A percentile compares a stretch with the other conserved stretches of the same genome.
These are phyloP conservation scores for Coffea eugenioides DNA, from an alignment of 257 asterid species.

Conservation along the genomic window DNA sequence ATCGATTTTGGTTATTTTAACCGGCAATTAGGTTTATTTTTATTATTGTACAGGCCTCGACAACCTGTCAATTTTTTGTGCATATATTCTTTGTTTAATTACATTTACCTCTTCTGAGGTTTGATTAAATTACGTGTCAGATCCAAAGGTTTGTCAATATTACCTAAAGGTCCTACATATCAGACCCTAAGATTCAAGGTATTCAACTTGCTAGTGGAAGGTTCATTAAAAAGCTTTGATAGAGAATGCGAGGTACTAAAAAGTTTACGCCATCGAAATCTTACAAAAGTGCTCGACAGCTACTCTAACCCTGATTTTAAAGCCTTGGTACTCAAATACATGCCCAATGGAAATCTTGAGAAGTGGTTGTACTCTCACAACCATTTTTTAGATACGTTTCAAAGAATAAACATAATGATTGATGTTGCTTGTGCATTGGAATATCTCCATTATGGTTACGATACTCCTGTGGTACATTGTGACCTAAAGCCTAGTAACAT, in stretches of 20 bases:
- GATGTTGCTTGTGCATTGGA: slow-evolving; percentile 35
- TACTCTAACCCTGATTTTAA: slow-evolving; percentile 33
- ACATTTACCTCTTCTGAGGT: too few relatives aligned
- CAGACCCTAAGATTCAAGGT: slow-evolving; percentile 18
- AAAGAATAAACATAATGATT: slow-evolving; percentile 30
- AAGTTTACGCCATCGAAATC: slow-evolving; percentile 36
- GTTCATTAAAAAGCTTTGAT: slow-evolving; percentile 21
- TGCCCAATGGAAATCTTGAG: slow-evolving; percentile 39
- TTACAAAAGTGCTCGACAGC: slow-evolving; percentile 26
- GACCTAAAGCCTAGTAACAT: slow-evolving; percentile 18
- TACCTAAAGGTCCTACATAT: too few relatives aligned
- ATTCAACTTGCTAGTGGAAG: slow-evolving; percentile 25
- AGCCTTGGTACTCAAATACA: slow-evolving; percentile 32
- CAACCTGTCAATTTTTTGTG: too few relatives aligned
- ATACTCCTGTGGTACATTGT: slow-evolving; percentile 31
- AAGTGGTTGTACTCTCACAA: slow-evolving; percentile 26
- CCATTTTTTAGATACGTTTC: slow-evolving; percentile 12
- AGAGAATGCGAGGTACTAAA: slow-evolving; percentile 31
- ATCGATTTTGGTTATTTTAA: too few relatives aligned
- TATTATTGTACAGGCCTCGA: too few relatives aligned
- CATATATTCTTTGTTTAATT: too few relatives aligned
- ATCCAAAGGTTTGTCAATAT: too few relatives aligned
- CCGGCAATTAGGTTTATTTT: too few relatives aligned
- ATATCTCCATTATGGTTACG: slow-evolving; percentile 32
- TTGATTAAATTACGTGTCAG: too few relatives aligned